Evolutionary conservation across 495 filamentous ascomycete genomes (phyloP), one percentile per base, ranked within the genome.

Genomic region (Lophium mytilinum): DNA sequence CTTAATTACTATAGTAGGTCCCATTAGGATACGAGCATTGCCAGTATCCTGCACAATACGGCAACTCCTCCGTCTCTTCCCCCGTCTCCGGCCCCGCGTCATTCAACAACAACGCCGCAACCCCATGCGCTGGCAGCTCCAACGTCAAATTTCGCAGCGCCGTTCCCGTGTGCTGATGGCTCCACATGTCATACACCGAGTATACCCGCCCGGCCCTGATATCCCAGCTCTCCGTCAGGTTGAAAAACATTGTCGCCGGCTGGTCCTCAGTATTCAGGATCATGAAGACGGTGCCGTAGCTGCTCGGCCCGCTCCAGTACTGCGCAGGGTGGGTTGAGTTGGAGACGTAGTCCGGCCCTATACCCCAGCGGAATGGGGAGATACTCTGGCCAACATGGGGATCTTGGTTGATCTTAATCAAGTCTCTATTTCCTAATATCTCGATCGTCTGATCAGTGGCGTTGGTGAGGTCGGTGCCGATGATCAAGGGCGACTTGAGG

Each of bases 401-500:
- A 35, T 66, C 64, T 39, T 66, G 64, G 50, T 61, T 66, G 56
- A 66, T 61, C 17, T 57, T 53, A 57, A 66, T 61, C 12, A 66
- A 50, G 30, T 61, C 61, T 43, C 50, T 52, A 52, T 66, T 66
- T 1, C 46, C 49, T 14, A 66, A 35, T 9, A 66, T 66, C 6
- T 53, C 57, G 45, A 64, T 10, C 3, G 61, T 51, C 33, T 53
- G 15, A n/a, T 55, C 18, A 1, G 55, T 56, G 9, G 50, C 53
- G n/a, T 63, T 66, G 0, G 50, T 53, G 11, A 66, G 56, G 36
- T 63, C 56, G 12, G 56, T 66, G 24, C 60, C 60, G 33, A 66
- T 60, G 46, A 66, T 56, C 36, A 66, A 37, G 2, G 64, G 64
- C 9, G 47, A 53, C 35, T 66, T 66, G 7, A 57, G 19, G 1